Evolutionary conservation across 129 eudicot species (phyloP).

Genomic region (Calendula officinalis): DNA sequence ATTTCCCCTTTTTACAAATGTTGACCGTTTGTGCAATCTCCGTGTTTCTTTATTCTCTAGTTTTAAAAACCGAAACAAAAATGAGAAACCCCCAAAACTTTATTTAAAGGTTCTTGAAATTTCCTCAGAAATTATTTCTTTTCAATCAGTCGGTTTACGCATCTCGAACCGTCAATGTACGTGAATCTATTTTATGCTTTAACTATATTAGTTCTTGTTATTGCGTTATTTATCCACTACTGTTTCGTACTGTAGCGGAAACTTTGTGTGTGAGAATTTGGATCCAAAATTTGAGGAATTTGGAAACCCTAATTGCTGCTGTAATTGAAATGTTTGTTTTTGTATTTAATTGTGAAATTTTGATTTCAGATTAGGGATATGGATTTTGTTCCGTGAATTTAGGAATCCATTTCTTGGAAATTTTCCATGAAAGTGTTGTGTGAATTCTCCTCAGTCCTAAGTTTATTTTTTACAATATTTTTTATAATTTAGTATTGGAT

Average conservation of each 20-base stretch:
- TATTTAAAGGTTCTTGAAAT: slow-evolving; percentile 28
- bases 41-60: slow-evolving; percentile 40
- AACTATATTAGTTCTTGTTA: neutral
- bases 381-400: slow-evolving; percentile 17
- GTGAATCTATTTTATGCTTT: slow-evolving; percentile 15
- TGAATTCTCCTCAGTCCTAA: neutral
- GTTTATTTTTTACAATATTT: neutral
- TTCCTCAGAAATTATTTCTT: slow-evolving; percentile 1
- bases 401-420: slow-evolving; percentile 13
- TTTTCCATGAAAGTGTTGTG: slow-evolving; percentile 12
- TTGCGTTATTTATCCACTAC: slow-evolving; percentile 13
- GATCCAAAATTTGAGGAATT: slow-evolving; percentile 15
- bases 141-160: slow-evolving; percentile 17
- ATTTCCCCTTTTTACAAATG: neutral
- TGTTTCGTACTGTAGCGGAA: slow-evolving; percentile 9
- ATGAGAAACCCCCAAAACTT: slow-evolving; percentile 6
- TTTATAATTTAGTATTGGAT: neutral
- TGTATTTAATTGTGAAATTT: slow-evolving; percentile 9
- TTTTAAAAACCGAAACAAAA: slow-evolving; percentile 19
- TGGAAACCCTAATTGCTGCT: neutral
- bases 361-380: slow-evolving; percentile 16
- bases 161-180: slow-evolving; percentile 30
- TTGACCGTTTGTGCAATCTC: slow-evolving; percentile 48
- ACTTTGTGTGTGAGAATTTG: slow-evolving; percentile 9
- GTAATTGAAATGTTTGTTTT: slow-evolving; percentile 15